These are phyloP conservation scores for Cinnamomum chago DNA, from an alignment of 164 flowering plant species.

Conservation along the genomic window DNA sequence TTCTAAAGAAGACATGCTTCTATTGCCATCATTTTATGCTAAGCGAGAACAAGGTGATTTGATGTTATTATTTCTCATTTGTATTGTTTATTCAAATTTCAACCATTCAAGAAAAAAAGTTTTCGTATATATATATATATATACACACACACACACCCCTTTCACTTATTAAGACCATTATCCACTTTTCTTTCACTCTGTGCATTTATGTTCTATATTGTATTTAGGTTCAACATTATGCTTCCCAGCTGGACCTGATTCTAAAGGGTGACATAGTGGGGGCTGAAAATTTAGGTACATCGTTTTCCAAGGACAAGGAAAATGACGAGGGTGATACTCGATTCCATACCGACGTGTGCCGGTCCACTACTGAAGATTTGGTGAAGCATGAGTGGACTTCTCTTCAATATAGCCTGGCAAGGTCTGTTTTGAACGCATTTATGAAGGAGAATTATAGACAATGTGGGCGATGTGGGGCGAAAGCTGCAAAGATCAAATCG, in stretches of 20 bases:
- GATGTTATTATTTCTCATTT: not conserved
- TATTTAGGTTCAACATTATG: slow-evolving; percentile 48
- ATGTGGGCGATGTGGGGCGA: slow-evolving; percentile 48
- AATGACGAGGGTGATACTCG: slow-evolving; percentile 26
- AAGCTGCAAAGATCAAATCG: slow-evolving; percentile 47
- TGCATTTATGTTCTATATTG: not conserved
- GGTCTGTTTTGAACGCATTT: slow-evolving; percentile 43
- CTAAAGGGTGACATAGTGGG: slow-evolving; percentile 60
- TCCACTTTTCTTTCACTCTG: not conserved
- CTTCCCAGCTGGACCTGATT: slow-evolving; percentile 51
- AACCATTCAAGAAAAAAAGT: too few relatives aligned
- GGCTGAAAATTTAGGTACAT: slow-evolving; percentile 35
- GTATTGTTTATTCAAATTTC: not conserved
- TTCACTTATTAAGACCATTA: not conserved
- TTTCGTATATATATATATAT: not conserved
- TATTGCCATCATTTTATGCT: slow-evolving; percentile 58
- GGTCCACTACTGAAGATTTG: slow-evolving; percentile 9
- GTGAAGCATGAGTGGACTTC: slow-evolving; percentile 56
- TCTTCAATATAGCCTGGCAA: slow-evolving; percentile 57
- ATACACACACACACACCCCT: not conserved
- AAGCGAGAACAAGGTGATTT: slow-evolving; percentile 35
- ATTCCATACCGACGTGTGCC: slow-evolving; percentile 6
- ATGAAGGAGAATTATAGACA: slow-evolving; percentile 23
- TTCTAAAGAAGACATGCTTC: slow-evolving; percentile 59
- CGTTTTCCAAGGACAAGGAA: slow-evolving; percentile 26